Conservation (phyloP, 1,284 basidiomycete genomes). For the Lignosus rhinocerotis region DNA sequence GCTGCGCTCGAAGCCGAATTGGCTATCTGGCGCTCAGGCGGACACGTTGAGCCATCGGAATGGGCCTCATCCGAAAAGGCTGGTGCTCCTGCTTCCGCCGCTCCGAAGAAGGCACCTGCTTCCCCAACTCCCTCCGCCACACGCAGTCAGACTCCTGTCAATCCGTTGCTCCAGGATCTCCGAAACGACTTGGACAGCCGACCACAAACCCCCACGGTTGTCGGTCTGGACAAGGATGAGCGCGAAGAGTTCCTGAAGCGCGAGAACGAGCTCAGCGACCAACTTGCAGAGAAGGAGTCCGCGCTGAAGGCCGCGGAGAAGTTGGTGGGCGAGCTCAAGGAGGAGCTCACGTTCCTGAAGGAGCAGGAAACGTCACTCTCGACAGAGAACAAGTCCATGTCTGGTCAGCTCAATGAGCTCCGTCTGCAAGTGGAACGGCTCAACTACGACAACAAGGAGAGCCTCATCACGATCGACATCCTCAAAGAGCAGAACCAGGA, state of each 20-base stretch:
- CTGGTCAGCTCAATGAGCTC: conserved; percentile 88
- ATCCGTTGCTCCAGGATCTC: conserved; percentile 77
- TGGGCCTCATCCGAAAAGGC: conserved; percentile 79
- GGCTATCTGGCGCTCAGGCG: conserved; percentile 88
- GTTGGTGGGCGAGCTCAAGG: conserved; percentile 80
- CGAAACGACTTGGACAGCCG: conserved; percentile 74
- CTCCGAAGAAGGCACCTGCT: conserved; percentile 63
- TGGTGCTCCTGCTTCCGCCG: conserved; percentile 39
- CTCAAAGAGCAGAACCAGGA: conserved; percentile 95
- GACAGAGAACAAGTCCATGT: conserved; percentile 92
- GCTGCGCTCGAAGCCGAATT: conserved; percentile 90
- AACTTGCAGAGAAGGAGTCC: conserved; percentile 90
- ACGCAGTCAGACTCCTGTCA: conserved; percentile 82
- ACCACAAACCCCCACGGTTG: conserved; percentile 84
- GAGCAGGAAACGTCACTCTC: conserved; percentile 84
- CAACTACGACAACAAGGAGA: conserved; percentile 95
- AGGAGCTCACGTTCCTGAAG: conserved; percentile 86
- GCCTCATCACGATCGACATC: conserved; percentile 92
- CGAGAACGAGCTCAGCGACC: conserved; percentile 96
- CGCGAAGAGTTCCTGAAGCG: conserved; percentile 94
- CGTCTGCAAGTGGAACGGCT: conserved; percentile 90
- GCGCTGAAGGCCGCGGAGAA: conserved; percentile 76
- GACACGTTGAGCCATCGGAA: conserved; percentile 81
- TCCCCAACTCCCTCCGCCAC: conserved; percentile 58
- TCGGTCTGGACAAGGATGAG: conserved; percentile 93